Evolutionary conservation across 164 flowering plant genomes (phyloP), one percentile per base, ranked within the genome.

Genomic region (Magnolia officinalis): DNA sequence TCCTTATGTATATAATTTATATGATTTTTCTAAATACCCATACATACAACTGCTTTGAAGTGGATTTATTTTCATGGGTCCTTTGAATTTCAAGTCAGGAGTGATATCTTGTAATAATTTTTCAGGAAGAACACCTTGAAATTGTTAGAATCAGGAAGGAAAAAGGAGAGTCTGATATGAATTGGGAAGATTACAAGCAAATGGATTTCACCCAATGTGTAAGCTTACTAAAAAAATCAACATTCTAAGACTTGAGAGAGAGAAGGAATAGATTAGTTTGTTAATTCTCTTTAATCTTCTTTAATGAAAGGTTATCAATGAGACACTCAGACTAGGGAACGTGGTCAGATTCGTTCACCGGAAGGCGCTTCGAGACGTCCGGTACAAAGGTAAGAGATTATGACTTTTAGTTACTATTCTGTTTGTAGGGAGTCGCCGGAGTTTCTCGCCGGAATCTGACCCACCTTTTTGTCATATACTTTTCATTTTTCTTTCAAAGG

Each of bases 141-240:
- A 93, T 94, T 67, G 83, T 79, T 6, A 86, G 82, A 80, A 84
- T 74, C 55, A 92, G 91, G 79, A 83, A 81, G 75, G 78, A 81
- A 76, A 58, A 75, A 21, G 94, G 90, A 68, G 92, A 88, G 59
- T 58, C 66, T 52, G 86, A 82, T 11, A 75, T 92, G 87, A 86
- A 74, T 66, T 94, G 97, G 98, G 98, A 94, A 4, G 99, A 94
- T 75, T 94, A 96, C 88, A 94, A 90, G 77, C 88, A 87, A 74
- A 96, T 94, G 99, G 98, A 92, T 18, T 96, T 96, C 81, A 94
- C 98, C 6, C 98, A 90, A 65, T 88, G 91, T 78, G 98, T 96
- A 88, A 84, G 92, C 61, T 11, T 19, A 63, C 63, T 75, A 20
- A 14, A 29, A 68, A 14, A 21, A 8, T 50, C n/a, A n/a, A 16